phyloP scores from a whole-genome alignment of 768 basidiomycete species.

The Mycena rebaudengoi region DNA sequence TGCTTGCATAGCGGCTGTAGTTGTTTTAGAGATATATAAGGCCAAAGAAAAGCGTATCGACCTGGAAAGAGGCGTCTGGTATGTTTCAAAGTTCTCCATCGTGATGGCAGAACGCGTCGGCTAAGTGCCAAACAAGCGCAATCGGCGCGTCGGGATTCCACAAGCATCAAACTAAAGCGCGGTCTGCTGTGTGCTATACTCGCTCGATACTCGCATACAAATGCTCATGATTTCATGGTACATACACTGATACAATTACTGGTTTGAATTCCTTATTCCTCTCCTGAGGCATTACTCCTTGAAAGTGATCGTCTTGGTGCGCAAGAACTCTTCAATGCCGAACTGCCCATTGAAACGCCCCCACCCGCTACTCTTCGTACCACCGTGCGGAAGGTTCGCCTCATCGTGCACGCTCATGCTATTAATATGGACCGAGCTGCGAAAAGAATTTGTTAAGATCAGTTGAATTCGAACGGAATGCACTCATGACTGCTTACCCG shows the following conservation, averaged over 20 bases:
- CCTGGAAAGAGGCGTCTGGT: conserved; percentile 87
- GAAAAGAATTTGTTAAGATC: background rate
- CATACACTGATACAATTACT: too few species aligned
- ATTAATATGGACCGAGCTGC: conserved; percentile 24
- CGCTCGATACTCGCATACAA: too few species aligned
- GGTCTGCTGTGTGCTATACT: too few species aligned
- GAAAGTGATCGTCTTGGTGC: conserved; percentile 22
- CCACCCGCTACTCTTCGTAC: conserved; percentile 24
- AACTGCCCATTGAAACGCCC: conserved; percentile 23
- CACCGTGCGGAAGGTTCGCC: conserved; percentile 22
- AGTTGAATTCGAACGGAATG: background rate
- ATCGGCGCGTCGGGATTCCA: too few species aligned
- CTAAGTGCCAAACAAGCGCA: too few species aligned
- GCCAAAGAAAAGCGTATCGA: conserved; percentile 35
- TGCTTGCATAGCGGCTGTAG: conserved; percentile 95
- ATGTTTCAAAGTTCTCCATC: conserved; percentile 69
- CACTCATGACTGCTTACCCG: conserved; percentile 5
- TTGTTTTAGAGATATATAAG: background rate
- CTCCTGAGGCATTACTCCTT: too few species aligned
- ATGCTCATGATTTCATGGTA: too few species aligned
- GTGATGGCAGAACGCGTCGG: too few species aligned
- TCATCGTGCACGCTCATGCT: conserved; percentile 26
- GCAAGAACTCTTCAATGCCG: conserved; percentile 26
- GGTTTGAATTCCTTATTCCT: too few species aligned
- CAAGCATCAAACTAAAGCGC: too few species aligned